These are phyloP conservation scores for Diaporthe sp. DNA, from an alignment of 2,329 filamentous ascomycete genomes.

Conservation along the genomic window DNA sequence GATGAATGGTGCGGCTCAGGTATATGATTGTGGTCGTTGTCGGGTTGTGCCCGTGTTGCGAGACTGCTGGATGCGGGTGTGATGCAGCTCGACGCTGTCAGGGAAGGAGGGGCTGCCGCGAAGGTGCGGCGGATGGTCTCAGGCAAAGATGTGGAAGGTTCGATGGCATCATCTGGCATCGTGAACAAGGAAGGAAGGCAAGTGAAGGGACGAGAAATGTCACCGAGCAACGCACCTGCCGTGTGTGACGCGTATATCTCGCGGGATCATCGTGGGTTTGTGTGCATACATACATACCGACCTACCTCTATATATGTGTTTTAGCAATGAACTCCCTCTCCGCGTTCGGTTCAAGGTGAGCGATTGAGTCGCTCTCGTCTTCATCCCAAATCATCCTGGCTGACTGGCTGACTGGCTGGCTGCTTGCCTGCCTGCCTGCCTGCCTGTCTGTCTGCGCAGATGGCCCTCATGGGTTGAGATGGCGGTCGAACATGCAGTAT, in stretches of 20 bases:
- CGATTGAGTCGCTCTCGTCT: background rate
- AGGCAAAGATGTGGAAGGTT: background rate
- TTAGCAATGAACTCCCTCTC: background rate
- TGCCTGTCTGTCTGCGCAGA: background rate
- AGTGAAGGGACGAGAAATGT: background rate
- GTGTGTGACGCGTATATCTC: slow-evolving; percentile 3
- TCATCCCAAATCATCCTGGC: background rate
- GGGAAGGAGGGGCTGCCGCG: background rate
- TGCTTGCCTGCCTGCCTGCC: background rate
- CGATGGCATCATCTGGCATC: slow-evolving; percentile 14
- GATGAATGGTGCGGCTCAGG: background rate
- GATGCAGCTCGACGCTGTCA: background rate
- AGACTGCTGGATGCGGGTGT: background rate
- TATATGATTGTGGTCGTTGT: background rate
- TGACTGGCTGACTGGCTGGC: background rate
- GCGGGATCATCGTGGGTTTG: slow-evolving; percentile 10
- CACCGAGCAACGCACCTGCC: slow-evolving; percentile 2
- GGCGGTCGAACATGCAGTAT: background rate
- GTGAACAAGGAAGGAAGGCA: background rate
- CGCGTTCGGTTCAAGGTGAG: background rate
- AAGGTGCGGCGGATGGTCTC: background rate
- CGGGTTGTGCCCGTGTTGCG: background rate
- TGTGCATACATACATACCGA: background rate
- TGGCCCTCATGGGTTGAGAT: background rate
- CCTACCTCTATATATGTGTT: slow-evolving; percentile 14